Evolutionary conservation across 106 monocot species (phyloP), one percentile per base, ranked within the genome.

Genomic region (Platanthera guangdongensis): DNA sequence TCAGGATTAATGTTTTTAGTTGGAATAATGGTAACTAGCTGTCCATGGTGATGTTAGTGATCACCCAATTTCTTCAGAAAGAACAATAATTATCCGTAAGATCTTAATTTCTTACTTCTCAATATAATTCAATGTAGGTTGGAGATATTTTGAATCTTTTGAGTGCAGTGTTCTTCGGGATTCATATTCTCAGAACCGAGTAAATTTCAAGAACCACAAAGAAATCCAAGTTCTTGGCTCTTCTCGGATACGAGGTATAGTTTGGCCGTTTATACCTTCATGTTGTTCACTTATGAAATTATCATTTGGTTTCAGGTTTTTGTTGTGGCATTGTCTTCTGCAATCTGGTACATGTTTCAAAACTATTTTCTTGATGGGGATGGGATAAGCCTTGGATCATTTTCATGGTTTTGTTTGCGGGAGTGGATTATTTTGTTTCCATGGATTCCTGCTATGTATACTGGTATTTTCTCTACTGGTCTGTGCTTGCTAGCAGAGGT

Each of bases 361-460:
- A 74, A 78, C 74, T 78, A 25, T 22, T 60, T 19, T 60, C 74
- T 79, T 73, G 48, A 75, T 71, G 81, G 55, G 21, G 45, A 32
- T 12, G 68, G 46, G 72, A 76, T 46, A 63, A 75, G 48, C 82
- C 62, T 65, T 73, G 68, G 49, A 74, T 77, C 79, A 5, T 83
- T 65, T 71, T 25, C 78, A 47, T 89, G 79, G 81, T 76, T 80
- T 48, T 75, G 11, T 9, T 39, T 82, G 9, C 86, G 86, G 83
- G 79, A 86, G 78, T 84, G 68, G 57, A 80, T 85, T 39, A 51
- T 85, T 71, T 82, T 80, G 65, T 95, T 95, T 83, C 95, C 95
- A 52, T 95, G 95, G 95, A 88, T 95, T 86, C 92, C 95, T 21
- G 90, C 92, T 73, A 50, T 95, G 13, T 95, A 95, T 78, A 92